Conservation (phyloP, 495 filamentous ascomycete genomes). For the Tetracladium setigerum region DNA sequence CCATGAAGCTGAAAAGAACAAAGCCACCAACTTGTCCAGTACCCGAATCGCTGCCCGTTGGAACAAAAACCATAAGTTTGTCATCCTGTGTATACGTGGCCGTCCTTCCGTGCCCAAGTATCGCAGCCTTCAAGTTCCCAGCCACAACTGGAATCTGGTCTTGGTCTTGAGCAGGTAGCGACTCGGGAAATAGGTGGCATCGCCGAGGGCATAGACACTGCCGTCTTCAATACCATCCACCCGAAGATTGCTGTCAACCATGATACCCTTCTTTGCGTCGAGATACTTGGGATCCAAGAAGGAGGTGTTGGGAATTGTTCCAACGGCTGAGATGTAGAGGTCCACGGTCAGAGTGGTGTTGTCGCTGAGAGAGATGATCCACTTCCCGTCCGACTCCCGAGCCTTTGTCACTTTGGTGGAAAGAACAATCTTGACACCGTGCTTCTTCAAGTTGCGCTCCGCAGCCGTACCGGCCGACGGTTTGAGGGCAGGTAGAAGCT, state of each 20-base stretch:
- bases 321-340: conserved; percentile 36
- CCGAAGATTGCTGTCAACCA: conserved; percentile 1
- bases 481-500: background rate
- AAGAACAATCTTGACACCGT: background rate
- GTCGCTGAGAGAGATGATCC: conserved; percentile 4
- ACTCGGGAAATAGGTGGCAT: background rate
- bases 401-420: background rate
- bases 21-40: too few species aligned
- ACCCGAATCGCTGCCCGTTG: too few species aligned
- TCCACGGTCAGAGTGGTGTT: conserved; percentile 29
- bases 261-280: conserved; percentile 7
- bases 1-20: too few species aligned
- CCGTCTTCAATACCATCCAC: background rate
- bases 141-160: too few species aligned
- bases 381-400: background rate
- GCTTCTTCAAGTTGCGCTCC: background rate
- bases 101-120: too few species aligned
- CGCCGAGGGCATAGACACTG: background rate
- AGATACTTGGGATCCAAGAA: conserved; percentile 33
- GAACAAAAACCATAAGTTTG: too few species aligned
- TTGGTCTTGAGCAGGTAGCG: too few species aligned
- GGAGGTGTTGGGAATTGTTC: conserved; percentile 32
- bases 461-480: background rate
- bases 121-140: too few species aligned
- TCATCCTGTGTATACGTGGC: too few species aligned